Evolutionary conservation across 768 basidiomycete genomes (phyloP), one percentile per base, ranked within the genome.

Genomic region (Mycena sanguinolenta): DNA sequence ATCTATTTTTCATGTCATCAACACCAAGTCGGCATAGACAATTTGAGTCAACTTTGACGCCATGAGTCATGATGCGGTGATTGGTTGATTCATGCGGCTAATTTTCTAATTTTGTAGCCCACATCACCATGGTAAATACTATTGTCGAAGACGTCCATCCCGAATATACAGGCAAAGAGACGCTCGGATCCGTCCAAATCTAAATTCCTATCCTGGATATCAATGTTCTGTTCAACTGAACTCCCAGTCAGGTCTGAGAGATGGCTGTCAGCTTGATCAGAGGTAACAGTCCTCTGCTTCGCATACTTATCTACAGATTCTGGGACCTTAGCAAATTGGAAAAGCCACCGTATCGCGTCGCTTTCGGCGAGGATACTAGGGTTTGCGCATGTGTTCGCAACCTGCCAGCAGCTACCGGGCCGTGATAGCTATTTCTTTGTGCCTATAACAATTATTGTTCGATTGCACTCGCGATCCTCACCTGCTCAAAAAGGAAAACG

Each of bases 101-200:
- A 2, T 28, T 58, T 46, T n/a, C n/a, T n/a, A 16, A n/a, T 30
- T 21, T 21, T 39, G 5, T 52, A 73, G 72, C 72, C 27, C 69
- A 73, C 65, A 73, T 73, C 67, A 73, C 72, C 25, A 17, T 44
- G 25, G 68, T 69, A 30, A 73, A 73, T 36, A 68, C 72, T 25
- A 27, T 73, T 30, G 25, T 63, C 16, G 72, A 73, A 30, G 64
- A 66, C 30, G 44, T 46, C 16, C 72, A 73, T 25, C 72, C 72
- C 7, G 72, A 54, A n/a, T 73, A 73, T 46, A 65, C 59, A 3
- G 55, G 55, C 19, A 73, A 73, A 32, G 38, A 59, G 4, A 38
- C 65, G 38, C 21, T 72, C 21, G 58, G 30, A 27, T 72, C 77
- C 71, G 79, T 77, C 57, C 68, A 70, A 63, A 64, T 75, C 58